Conservation (phyloP, 371 early-diverging fungal species). For the Apophysomyces elegans region DNA sequence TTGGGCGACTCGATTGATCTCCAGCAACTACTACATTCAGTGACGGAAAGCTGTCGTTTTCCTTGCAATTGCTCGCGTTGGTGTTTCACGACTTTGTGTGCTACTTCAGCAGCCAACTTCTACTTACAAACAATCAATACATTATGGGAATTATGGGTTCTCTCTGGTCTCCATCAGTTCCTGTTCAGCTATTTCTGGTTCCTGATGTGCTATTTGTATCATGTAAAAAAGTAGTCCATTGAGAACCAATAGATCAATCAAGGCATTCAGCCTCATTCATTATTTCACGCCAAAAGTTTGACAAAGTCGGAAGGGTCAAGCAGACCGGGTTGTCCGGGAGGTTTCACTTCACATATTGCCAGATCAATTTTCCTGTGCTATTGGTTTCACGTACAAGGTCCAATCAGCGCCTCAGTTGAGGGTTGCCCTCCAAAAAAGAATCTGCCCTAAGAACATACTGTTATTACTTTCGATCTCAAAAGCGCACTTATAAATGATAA, state of each 20-base stretch:
- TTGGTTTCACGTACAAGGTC: constrained; percentile 4
- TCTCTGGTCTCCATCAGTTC: no score
- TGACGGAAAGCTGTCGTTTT: not conserved
- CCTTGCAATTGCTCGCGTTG: not conserved
- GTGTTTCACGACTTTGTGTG: not conserved
- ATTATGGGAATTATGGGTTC: no score
- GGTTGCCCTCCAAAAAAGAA: not conserved
- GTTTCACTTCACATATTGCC: constrained; percentile 6
- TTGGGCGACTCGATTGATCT: not conserved
- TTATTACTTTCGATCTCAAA: not conserved
- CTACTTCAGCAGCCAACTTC: not conserved
- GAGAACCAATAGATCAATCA: not conserved
- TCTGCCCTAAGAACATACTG: constrained; percentile 12
- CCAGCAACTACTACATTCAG: not conserved
- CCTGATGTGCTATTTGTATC: no score
- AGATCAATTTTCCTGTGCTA: constrained; percentile 5
- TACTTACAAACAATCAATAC: not conserved
- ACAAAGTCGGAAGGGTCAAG: constrained; percentile 2
- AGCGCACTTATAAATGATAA: not conserved
- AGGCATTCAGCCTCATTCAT: not conserved
- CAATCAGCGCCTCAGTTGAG: constrained; percentile 7
- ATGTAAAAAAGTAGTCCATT: no score
- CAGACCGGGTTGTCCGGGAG: not conserved
- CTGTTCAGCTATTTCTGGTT: no score
- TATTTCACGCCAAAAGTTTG: constrained; percentile 12